Evolutionary conservation across 495 filamentous ascomycete species (phyloP), one percentile per base, ranked within the genome.

Genomic region (Tuber calosporum): DNA sequence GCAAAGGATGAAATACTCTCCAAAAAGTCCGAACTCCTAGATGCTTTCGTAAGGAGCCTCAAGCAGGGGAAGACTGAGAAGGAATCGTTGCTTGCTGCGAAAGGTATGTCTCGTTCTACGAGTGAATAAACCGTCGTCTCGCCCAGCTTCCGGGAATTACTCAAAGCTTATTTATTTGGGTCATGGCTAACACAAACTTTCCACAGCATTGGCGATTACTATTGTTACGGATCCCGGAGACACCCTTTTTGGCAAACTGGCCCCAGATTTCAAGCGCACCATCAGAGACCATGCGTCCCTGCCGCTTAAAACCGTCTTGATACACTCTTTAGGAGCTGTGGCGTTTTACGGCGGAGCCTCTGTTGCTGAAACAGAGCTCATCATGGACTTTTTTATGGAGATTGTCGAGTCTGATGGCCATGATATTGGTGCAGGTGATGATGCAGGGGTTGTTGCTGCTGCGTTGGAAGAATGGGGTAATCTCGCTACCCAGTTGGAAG

Each of bases 391-490:
- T 74, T 83, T 97, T 40, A 84, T 97, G 26, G 93, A 96, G 74
- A 93, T 97, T 45, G 84, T 95, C 67, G 89, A 92, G 67, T 93
- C 90, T 30, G 94, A 99, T 75, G 95, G 95, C 1, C 84, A 89
- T 53, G 87, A 85, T 0, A 86, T 96, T 38, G 88, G 87, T 13
- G 94, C 94, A 9, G 84, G 84, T 17, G 94, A 97, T 77, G 90
- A 89, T 75, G 87, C 86, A 1, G 86, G 84, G 15, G 89, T 93
- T n/a, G 94, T 99, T 22, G 86, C 88, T 3, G 93, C 94, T 0
- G 93, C 94, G 3, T 86, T 96, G 7, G 89, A 92, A 78, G 90
- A 91, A 75, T 97, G 93, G 93, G 94, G 92, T 17, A 92, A 93
- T 76, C 86, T 97, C 15, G 92, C 90, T 17, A 96, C 91, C 15